A percentile compares a stretch with the other conserved stretches of the same genome.
Evolutionary conservation across 805 yeast species (phyloP).

Genomic region (Zygosaccharomyces bailii): DNA sequence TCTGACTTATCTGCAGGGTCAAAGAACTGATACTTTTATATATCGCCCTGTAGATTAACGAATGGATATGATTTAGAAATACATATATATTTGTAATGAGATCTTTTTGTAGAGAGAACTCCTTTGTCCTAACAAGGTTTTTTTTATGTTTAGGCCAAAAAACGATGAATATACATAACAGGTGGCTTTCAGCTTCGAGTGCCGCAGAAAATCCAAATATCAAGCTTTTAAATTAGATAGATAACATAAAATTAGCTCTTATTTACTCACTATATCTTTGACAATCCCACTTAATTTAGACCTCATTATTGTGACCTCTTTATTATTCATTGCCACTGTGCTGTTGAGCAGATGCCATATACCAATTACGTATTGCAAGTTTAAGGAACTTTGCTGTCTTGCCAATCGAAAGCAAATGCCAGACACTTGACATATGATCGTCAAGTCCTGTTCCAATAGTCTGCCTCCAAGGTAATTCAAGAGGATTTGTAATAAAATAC

Average conservation of each 20-base stretch:
- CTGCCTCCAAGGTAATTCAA: constrained; percentile 33
- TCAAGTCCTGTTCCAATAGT: constrained; percentile 31
- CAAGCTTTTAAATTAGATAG: not conserved
- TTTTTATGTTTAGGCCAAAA: too few relatives aligned
- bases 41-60: constrained; percentile 1
- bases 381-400: constrained; percentile 21
- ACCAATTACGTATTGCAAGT: constrained; percentile 29
- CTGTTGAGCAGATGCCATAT: constrained; percentile 35
- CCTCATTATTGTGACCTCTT: constrained; percentile 29
- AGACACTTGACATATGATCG: constrained; percentile 27
- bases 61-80: not conserved
- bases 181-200: too few relatives aligned
- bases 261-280: constrained; percentile 9
- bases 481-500: constrained; percentile 26
- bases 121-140: not conserved
- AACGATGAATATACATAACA: too few relatives aligned
- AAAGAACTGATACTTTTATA: not conserved
- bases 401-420: constrained; percentile 29
- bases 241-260: not conserved
- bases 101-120: not conserved
- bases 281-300: constrained; percentile 27
- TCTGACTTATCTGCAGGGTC: constrained; percentile 14
- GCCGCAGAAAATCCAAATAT: not conserved
- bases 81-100: not conserved
- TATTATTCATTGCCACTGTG: constrained; percentile 32